Evolutionary conservation across 164 flowering plant genomes (phyloP).

Genomic region (grape (Vitis vinifera)): DNA sequence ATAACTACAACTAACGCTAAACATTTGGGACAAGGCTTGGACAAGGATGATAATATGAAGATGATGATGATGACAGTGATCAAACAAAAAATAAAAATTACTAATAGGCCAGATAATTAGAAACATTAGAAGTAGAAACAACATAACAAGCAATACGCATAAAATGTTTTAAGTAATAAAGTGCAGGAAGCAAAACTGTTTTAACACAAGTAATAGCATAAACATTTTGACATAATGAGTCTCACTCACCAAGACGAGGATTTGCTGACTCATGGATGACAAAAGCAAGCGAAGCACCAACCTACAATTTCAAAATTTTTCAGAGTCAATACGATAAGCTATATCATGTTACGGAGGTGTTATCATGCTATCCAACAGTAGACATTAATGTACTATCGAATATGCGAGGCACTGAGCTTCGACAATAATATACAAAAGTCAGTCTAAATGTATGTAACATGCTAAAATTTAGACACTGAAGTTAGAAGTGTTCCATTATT

Average conservation of each 20-base stretch:
- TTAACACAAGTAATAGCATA: not conserved
- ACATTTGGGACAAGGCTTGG: not conserved
- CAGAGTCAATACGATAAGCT: too few relatives aligned
- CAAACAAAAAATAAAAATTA: too few relatives aligned
- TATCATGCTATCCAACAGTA: too few relatives aligned
- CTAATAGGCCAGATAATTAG: too few relatives aligned
- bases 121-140: not conserved
- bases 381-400: too few relatives aligned
- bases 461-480: too few relatives aligned
- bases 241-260: conserved; percentile 86
- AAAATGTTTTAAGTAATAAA: not conserved
- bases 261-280: conserved; percentile 99
- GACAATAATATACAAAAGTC: too few relatives aligned
- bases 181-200: not conserved
- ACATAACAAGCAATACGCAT: not conserved
- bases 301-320: conserved; percentile 40
- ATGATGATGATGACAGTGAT: not conserved
- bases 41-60: not conserved
- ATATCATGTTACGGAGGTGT: too few relatives aligned
- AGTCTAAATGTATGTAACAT: too few relatives aligned
- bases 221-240: not conserved
- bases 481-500: too few relatives aligned
- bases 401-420: too few relatives aligned
- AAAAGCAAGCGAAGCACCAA: conserved; percentile 94
- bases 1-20: too few relatives aligned